Evolutionary conservation across 208 protist genomes (phyloP), one percentile per base, ranked within the genome.

Genomic region (Vickermania ingenoplastis): DNA sequence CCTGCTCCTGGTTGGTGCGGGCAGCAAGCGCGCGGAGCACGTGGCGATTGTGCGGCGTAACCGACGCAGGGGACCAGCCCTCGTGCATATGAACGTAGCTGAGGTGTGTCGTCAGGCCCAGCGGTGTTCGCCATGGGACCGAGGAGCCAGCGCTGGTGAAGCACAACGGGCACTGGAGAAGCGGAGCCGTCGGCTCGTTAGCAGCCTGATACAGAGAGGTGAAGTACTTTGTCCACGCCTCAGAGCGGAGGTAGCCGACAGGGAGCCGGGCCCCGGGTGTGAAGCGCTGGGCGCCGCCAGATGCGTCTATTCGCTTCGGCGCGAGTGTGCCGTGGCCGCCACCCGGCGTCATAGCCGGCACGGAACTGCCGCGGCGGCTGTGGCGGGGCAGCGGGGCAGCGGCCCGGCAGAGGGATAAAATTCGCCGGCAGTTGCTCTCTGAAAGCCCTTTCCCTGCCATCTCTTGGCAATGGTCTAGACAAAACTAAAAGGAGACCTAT

Each of bases 71-170:
- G 2, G 53, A 53, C 55, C 57, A 73, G 26, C 83, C 83, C 25
- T 70, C 60, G 27, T 73, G 61, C 0, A 83, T 65, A 61, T 94
- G 86, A 25, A 69, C 45, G 66, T 68, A 81, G 57, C 72, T 85
- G 59, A 89, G 59, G 63, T 94, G 86, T 11, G 65, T 58, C 31
- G 75, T 73, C 58, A 94, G 57, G 24, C 73, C 62, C 5, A 27
- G 1, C 21, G 86, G 86, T 11, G 56, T 72, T 57, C 70, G 73
- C 73, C 72, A 77, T 17, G 36, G 23, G 53, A 26, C 22, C 51
- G 30, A 2, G 48, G 48, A 2, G 24, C 30, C 2, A n/a, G 11
- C 31, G 31, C 22, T 41, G 31, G 3, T 25, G 52, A 58, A 41
- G 27, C 76, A 82, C 1, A 70, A 68, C 0, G 76, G 76, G 26